Percentiles rank a stretch among this genome's conserved stretches.
Evolutionary conservation across 2,329 filamentous ascomycete species (phyloP).

Genomic region (Berkeleyomyces rouxiae): DNA sequence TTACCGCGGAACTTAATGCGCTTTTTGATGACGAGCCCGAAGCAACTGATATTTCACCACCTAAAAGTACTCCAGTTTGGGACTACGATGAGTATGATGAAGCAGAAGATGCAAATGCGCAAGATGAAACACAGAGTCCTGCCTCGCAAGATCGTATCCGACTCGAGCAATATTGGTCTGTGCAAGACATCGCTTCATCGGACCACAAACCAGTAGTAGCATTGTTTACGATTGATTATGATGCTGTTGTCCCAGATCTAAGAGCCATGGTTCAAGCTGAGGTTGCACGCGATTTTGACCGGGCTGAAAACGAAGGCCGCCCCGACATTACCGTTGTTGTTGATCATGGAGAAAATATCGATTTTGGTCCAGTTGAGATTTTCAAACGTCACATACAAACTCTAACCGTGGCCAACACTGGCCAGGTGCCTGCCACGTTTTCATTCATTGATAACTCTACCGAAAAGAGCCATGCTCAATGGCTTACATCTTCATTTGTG

Average conservation of each 20-base stretch:
- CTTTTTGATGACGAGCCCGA: slow-evolving; percentile 85
- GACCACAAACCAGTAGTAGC: slow-evolving; percentile 89
- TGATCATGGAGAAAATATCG: slow-evolving; percentile 49
- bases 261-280: slow-evolving; percentile 75
- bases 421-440: slow-evolving; percentile 63
- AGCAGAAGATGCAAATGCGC: not conserved
- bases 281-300: slow-evolving; percentile 73
- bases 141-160: slow-evolving; percentile 24
- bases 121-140: not conserved
- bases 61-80: slow-evolving; percentile 20
- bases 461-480: slow-evolving; percentile 33
- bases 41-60: slow-evolving; percentile 41
- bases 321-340: slow-evolving; percentile 71
- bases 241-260: slow-evolving; percentile 69
- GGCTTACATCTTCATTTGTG: slow-evolving; percentile 55
- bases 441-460: slow-evolving; percentile 60
- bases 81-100: slow-evolving; percentile 13
- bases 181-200: slow-evolving; percentile 78
- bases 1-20: slow-evolving; percentile 61
- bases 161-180: slow-evolving; percentile 59
- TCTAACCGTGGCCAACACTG: slow-evolving; percentile 83
- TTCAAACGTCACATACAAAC: slow-evolving; percentile 46
- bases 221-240: slow-evolving; percentile 69
- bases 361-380: slow-evolving; percentile 64
- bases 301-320: slow-evolving; percentile 77